Base-by-base conservation (phyloP, 2,329 filamentous ascomycete genomes). In the Neocatenulostroma microsporum region DNA sequence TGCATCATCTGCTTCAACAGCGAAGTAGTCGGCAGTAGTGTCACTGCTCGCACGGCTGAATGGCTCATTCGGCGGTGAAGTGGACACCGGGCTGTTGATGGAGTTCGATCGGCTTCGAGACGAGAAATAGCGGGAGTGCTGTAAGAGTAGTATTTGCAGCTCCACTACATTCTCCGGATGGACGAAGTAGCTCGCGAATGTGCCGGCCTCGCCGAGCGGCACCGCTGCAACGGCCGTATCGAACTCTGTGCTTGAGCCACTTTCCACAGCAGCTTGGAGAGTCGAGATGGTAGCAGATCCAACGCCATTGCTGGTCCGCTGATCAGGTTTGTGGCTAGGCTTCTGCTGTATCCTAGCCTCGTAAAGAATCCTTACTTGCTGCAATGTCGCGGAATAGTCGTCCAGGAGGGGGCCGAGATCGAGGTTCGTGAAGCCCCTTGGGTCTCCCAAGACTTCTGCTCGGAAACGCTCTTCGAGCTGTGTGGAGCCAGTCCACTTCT, bases 401-500 rank as follows among this genome's bases (percentile, higher is more conserved):
- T 67, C 62, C 26, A 73, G 56, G 12, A 71, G 51, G 25, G 67
- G 62, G 24, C 63, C 64, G 42, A 85, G 75, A 55, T 86, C 76
- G 46, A 76, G 69, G 34, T 72, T 72, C 6, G 80, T 82, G 54
- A 89, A 86, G 60, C 80, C 84, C 59, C 80, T 82, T 3, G 76
- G 78, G 37, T 76, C 69, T 33, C 68, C 67, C 31, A 85, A 67
- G 17, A 89, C 63, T 48, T 79, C 73, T 20, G 79, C 71, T 42
- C 74, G 76, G 60, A 91, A 83, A 17, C 79, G 74, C 30, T 67
- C 64, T 42, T 74, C 73, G 15, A 91, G 66, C 0, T 73, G 69
- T 5, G 68, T 68, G 15, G 84, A 87, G 26, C 78, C 78, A 3
- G 84, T 89, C 85, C 85, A 91, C 72, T 87, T 88, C 72, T 81